Evolutionary conservation across 2,329 filamentous ascomycete species (phyloP), one percentile per base, ranked within the genome.

Genomic region (Aspergillus pseudoglaucus): DNA sequence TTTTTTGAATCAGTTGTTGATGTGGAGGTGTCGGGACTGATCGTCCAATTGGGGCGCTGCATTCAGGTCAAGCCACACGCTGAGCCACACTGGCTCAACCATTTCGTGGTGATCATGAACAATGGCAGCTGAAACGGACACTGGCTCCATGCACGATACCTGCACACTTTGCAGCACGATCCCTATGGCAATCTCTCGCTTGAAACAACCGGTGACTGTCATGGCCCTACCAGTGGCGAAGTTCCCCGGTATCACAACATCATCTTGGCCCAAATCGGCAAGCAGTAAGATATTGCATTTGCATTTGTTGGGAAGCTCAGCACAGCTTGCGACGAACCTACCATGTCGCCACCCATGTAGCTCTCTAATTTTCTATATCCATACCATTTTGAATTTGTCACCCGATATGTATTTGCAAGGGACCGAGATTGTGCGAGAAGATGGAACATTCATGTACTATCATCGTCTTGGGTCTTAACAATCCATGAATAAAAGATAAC

Each of bases 381-480:
- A 30, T 30, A 12, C 3, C 25, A 30, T 37, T 18, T 18, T 17
- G 9, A 7, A 37, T 7, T 37, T 37, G n/a, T 37, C n/a, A n/a
- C n/a, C n/a, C 33, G 33, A 37, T 1, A 7, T 12, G 41, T 37
- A 46, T 49, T 23, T 49, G 43, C 37, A 49, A 46, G 37, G 43
- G 30, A 42, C 20, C 40, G 20, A 42, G 40, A 46, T 43, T 27
- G 39, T 43, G 35, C 47, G 35, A 38, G 32, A 49, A 52, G 14
- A 35, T 39, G 53, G 47, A 47, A 47, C 50, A 53, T 58, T 55
- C 50, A 53, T 55, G 39, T 51, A 49, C 57, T 50, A 43, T 58
- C 53, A 50, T 50, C 47, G 51, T 58, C 57, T 54, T 42, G 22
- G 56, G 47, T 39, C 37, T 39, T 39, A 20, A 39, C 45, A 49